Conservation (phyloP, 306 rosid species). For the Prosopis cineraria region DNA sequence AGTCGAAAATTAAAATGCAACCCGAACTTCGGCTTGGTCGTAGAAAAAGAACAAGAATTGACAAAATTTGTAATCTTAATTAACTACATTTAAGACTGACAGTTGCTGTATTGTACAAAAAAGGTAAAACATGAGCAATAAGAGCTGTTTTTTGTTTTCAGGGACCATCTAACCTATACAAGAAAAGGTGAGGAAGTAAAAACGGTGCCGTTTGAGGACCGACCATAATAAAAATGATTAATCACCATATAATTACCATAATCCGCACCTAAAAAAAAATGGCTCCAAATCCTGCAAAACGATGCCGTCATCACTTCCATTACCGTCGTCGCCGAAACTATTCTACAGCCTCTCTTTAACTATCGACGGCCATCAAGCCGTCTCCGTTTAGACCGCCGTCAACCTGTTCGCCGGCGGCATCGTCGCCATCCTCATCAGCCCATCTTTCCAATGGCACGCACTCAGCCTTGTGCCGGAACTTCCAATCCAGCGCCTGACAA, state of each 20-base stretch:
- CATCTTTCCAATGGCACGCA: constrained; percentile 75
- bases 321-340: constrained; percentile 33
- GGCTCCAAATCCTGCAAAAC: constrained; percentile 26
- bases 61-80: constrained; percentile 1
- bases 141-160: not conserved
- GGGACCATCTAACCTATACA: constrained; percentile 19
- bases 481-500: constrained; percentile 99
- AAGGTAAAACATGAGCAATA: not conserved
- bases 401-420: constrained; percentile 21
- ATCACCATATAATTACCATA: not conserved
- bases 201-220: constrained; percentile 30
- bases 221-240: not conserved
- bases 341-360: constrained; percentile 33
- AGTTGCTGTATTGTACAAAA: constrained; percentile 7
- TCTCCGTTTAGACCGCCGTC: constrained; percentile 44
- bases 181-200: constrained; percentile 10
- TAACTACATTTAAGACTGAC: constrained; percentile 42
- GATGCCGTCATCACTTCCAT: constrained; percentile 9
- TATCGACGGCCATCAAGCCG: constrained; percentile 39
- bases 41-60: not conserved
- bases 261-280: constrained; percentile 18
- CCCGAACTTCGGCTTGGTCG: not conserved
- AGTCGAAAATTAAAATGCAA: not conserved
- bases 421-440: constrained; percentile 62
- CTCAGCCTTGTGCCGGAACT: constrained; percentile 80